Evolutionary conservation across 306 rosid species (phyloP).

Genomic region (Acacia melanoxylon): DNA sequence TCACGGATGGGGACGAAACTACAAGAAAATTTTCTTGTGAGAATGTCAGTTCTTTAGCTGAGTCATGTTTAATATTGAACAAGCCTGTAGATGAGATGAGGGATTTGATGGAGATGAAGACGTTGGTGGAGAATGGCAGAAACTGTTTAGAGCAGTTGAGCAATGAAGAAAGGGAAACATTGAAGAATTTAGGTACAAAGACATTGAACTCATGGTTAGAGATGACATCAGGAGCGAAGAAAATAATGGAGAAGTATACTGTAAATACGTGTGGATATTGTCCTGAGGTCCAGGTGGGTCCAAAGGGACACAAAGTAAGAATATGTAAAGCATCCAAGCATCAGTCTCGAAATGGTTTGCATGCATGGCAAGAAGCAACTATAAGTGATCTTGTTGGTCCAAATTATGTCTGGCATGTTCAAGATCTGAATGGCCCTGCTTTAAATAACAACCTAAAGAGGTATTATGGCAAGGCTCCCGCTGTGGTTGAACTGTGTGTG

Average conservation of each 20-base stretch:
- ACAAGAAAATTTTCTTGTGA: conserved; percentile 15
- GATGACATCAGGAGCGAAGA: conserved; percentile 70
- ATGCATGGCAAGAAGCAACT: conserved; percentile 92
- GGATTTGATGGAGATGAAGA: conserved; percentile 28
- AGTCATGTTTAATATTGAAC: conserved; percentile 27
- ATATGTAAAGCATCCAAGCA: conserved; percentile 88
- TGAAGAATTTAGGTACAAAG: conserved; percentile 44
- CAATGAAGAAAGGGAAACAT: conserved; percentile 30
- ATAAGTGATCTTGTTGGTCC: conserved; percentile 68
- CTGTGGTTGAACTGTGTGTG: conserved; percentile 84
- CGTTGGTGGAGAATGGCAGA: conserved; percentile 29
- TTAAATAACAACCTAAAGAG: conserved; percentile 77
- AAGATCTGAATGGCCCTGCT: conserved; percentile 54
- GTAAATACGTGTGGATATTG: conserved; percentile 85
- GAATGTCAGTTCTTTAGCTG: conserved; percentile 7
- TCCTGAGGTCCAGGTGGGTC: conserved; percentile 85
- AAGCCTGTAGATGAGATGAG: conserved; percentile 30
- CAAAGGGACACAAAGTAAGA: conserved; percentile 89
- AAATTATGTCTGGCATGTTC: conserved; percentile 86
- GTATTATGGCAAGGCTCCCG: conserved; percentile 89
- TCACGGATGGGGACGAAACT: conserved; percentile 32
- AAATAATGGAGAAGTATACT: conserved; percentile 68
- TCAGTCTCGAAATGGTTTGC: conserved; percentile 84
- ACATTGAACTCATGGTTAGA: conserved; percentile 73
- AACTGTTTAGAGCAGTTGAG: conserved; percentile 33